Evolutionary conservation across 441 rosid species (phyloP), one percentile per base, ranked within the genome.

Genomic region (Biscutella laevigata): DNA sequence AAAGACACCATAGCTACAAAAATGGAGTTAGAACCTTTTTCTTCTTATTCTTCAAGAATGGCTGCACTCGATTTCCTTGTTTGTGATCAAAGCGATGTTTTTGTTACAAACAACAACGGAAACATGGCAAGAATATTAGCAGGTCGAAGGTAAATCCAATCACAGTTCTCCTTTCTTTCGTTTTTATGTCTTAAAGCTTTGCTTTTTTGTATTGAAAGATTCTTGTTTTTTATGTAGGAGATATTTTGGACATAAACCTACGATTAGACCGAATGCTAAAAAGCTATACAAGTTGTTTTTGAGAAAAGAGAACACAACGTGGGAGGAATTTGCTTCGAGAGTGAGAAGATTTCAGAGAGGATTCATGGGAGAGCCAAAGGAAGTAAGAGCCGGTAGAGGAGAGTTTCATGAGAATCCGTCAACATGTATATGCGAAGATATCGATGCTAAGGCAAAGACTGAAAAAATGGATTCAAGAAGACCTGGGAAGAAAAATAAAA

Each of bases 351-450:
- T 70, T 38, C 99, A 92, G 70, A 76, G 73, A 75, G 97, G 95
- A 50, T 88, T 84, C 75, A 84, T 92, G 95, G 97, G 99, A 49
- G 88, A 75, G 57, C 97, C 99, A n/a, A 92, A 82, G 21, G 97
- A 92, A 64, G 86, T 81, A 7, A 79, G 84, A 72, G 84, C 95
- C 0, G 97, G 99, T 50, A 81, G 95, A 67, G 99, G 96, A 22
- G 97, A 88, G 73, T 92, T 92, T 72, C 99, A 92, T 61, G 99
- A 92, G 77, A 92, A 92, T 48, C 99, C 99, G 1, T 64, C 87
- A 0, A 39, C 81, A 46, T 92, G 99, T 78, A 84, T 92, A 57
- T 92, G 99, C 46, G 87, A 84, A 71, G 75, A 73, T 39, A 58
- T 78, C 0, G 72, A 69, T 51, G 84, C 72, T 41, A 73, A 67